A percentile compares a stretch with the other conserved stretches of the same genome.
Evolutionary conservation across 2,329 filamentous ascomycete genomes (phyloP).

Genomic region (Sodiomyces alkalinus): DNA sequence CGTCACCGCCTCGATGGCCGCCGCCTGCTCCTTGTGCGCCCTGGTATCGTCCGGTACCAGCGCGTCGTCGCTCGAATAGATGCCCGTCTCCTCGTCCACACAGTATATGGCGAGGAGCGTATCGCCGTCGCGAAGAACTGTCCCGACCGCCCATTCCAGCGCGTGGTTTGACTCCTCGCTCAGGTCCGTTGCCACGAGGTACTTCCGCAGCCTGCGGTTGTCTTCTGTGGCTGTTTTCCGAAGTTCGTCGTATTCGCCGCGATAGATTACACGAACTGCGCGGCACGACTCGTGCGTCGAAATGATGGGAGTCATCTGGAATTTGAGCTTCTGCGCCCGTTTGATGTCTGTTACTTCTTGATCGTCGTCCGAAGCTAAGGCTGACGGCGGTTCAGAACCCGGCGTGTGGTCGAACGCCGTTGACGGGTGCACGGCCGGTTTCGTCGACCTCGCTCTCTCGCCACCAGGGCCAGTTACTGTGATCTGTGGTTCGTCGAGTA

Average conservation of each 20-base stretch:
- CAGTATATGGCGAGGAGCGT: conserved; percentile 89
- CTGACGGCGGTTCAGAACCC: conserved; percentile 37
- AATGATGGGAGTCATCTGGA: conserved; percentile 68
- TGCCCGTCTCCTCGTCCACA: conserved; percentile 69
- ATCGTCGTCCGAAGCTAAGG: conserved; percentile 72
- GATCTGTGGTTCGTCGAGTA: conserved; percentile 51
- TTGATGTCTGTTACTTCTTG: conserved; percentile 73
- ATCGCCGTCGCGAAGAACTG: conserved; percentile 84
- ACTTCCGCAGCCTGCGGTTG: conserved; percentile 67
- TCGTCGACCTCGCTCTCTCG: conserved; percentile 39
- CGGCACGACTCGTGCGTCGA: conserved; percentile 63
- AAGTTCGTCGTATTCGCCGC: conserved; percentile 69
- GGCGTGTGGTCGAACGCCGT: conserved; percentile 68
- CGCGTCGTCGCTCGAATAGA: conserved; percentile 30
- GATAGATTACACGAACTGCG: conserved; percentile 76
- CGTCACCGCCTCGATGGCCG: conserved; percentile 51
- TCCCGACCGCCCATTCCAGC: conserved; percentile 94
- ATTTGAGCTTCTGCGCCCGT: conserved; percentile 68
- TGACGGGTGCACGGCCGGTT: conserved; percentile 56
- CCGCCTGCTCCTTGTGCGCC: conserved; percentile 60
- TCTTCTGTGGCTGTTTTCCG: conserved; percentile 67
- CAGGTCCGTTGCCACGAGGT: conserved; percentile 88
- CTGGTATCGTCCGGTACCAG: conserved; percentile 57
- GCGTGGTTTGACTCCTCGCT: conserved; percentile 92
- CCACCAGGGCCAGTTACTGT: conserved; percentile 48